These are phyloP conservation scores for Backusella australiensis DNA, from an alignment of 192 early-diverging fungal genomes.

Conservation along the genomic window DNA sequence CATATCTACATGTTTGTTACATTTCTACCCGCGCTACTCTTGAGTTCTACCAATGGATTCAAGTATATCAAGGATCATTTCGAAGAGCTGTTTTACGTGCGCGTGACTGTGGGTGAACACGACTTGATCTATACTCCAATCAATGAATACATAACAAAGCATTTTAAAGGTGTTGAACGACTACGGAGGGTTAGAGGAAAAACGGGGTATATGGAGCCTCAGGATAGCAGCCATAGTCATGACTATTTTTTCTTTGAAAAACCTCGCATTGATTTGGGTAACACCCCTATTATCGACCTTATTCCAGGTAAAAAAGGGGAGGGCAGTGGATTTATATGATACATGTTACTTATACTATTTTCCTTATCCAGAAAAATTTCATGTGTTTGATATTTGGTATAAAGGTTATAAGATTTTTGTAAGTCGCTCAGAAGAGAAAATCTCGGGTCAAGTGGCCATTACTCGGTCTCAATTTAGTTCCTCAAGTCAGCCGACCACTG, in stretches of 20 bases:
- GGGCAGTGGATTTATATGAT: not conserved
- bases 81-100: slow-evolving; percentile 9
- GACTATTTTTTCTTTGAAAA: not conserved
- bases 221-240: not conserved
- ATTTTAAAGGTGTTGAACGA: not conserved
- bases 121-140: slow-evolving; percentile 15
- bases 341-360: not conserved
- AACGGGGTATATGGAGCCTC: not conserved
- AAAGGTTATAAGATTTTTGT: slow-evolving; percentile 12
- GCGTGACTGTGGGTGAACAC: slow-evolving; percentile 6
- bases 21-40: not conserved
- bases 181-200: not conserved
- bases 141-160: slow-evolving; percentile 2
- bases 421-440: not conserved
- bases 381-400: not conserved
- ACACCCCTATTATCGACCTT: slow-evolving; percentile 9
- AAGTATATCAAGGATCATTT: not conserved
- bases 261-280: not conserved
- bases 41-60: not conserved
- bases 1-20: slow-evolving; percentile 5
- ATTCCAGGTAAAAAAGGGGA: slow-evolving; percentile 10
- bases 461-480: not conserved
- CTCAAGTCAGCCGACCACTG: not conserved
- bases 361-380: not conserved
- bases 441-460: not conserved